These are phyloP conservation scores for Candida coquimbonensis DNA, from an alignment of 805 yeast species.

Conservation along the genomic window DNA sequence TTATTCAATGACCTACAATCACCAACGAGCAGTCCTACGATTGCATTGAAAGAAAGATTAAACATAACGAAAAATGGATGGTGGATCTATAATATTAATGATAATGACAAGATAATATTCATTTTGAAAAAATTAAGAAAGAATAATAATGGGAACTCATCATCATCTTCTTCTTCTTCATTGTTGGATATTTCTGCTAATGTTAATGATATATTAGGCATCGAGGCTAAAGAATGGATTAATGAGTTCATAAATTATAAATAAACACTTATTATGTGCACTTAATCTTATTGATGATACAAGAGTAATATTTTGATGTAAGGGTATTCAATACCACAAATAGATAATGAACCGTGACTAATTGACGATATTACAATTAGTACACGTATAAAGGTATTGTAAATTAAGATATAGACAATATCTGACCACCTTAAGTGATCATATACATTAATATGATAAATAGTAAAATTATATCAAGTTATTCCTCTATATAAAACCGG, in stretches of 20 bases:
- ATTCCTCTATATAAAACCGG: too few species aligned
- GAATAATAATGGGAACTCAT: background rate
- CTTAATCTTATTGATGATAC: too few species aligned
- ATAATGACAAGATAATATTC: constrained; percentile 4
- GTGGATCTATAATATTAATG: constrained; percentile 17
- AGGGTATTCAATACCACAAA: too few species aligned
- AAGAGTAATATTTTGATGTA: too few species aligned
- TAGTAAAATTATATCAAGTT: too few species aligned
- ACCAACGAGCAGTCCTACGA: background rate
- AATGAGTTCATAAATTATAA: constrained; percentile 5
- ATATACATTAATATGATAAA: too few species aligned
- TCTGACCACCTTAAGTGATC: too few species aligned
- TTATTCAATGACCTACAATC: background rate
- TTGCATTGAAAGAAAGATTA: constrained; percentile 13
- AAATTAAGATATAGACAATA: too few species aligned
- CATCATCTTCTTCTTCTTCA: background rate
- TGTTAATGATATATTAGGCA: constrained; percentile 15
- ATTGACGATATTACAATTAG: too few species aligned
- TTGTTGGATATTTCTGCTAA: constrained; percentile 16
- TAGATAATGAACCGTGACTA: too few species aligned
- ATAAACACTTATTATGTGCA: background rate
- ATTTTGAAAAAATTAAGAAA: constrained; percentile 16
- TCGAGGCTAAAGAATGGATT: constrained; percentile 18
- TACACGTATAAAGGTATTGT: too few species aligned
- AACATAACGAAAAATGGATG: constrained; percentile 17